Conservation (phyloP, 495 filamentous ascomycete genomes). For the Penicillium pulvis region DNA sequence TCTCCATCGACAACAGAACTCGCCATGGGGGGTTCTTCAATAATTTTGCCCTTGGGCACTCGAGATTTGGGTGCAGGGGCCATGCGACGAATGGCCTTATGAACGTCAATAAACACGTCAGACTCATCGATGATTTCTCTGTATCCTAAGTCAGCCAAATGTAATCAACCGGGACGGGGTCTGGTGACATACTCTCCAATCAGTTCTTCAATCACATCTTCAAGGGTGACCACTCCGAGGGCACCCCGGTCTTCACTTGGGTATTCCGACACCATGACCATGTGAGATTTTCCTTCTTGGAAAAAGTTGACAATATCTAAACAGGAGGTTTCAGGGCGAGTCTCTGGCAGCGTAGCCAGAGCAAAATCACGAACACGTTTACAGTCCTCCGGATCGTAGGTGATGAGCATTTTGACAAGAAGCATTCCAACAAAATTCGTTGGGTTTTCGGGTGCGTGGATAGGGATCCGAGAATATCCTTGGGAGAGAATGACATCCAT, state of each 20-base stretch:
- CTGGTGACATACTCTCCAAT: conserved; percentile 82
- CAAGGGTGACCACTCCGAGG: conserved; percentile 89
- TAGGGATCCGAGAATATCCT: conserved; percentile 94
- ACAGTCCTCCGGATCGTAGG: conserved; percentile 93
- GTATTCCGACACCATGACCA: conserved; percentile 91
- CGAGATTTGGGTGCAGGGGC: conserved; percentile 64
- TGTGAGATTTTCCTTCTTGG: conserved; percentile 98
- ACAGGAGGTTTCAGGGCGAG: conserved; percentile 90
- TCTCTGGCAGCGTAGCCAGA: conserved; percentile 91
- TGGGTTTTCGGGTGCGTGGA: conserved; percentile 80
- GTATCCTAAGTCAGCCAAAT: conserved; percentile 27
- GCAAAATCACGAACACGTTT: conserved; percentile 85
- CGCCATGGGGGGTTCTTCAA: conserved; percentile 47
- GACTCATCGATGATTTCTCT: conserved; percentile 85
- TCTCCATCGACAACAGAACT: conserved; percentile 31
- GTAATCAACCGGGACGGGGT: conserved; percentile 1
- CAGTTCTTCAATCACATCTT: conserved; percentile 97
- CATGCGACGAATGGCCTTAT: conserved; percentile 90
- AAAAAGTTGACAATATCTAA: conserved; percentile 99
- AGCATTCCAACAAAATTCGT: conserved; percentile 96
- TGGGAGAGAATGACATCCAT: conserved; percentile 92
- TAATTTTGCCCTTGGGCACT: conserved; percentile 59
- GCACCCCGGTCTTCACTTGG: conserved; percentile 89
- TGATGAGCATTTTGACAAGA: conserved; percentile 96
- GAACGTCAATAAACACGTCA: conserved; percentile 93